Conservation (phyloP, 73 alveolate species). For the Paramecium sonneborni region DNA sequence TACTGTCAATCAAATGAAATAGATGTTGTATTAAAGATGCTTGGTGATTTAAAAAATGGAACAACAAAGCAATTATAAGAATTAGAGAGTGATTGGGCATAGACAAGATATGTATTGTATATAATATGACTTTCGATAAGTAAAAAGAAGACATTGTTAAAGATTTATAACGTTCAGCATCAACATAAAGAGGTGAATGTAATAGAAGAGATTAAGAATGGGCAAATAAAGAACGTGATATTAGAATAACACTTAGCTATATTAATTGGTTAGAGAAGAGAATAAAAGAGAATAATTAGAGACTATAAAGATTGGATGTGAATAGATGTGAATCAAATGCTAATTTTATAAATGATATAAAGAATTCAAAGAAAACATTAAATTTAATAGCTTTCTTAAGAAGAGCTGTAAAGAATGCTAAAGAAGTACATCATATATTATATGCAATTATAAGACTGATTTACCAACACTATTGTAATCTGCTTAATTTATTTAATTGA, state of each 20-base stretch:
- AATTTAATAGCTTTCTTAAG: slow-evolving; percentile 32
- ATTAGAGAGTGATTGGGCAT: slow-evolving; percentile 29
- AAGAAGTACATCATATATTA: slow-evolving; percentile 10
- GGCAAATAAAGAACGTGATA: slow-evolving; percentile 46
- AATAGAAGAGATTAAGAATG: slow-evolving; percentile 35
- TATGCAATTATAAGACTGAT: slow-evolving; percentile 34
- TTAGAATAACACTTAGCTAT: slow-evolving; percentile 23
- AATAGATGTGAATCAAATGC: slow-evolving; percentile 59
- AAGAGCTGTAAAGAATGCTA: slow-evolving; percentile 41
- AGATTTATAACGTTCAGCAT: slow-evolving; percentile 5
- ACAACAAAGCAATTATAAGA: background rate
- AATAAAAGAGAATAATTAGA: slow-evolving; percentile 25
- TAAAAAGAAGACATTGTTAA: slow-evolving; percentile 19
- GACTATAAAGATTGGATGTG: slow-evolving; percentile 28
- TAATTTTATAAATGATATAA: slow-evolving; percentile 35
- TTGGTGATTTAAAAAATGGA: background rate
- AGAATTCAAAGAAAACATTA: slow-evolving; percentile 3
- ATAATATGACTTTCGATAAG: slow-evolving; percentile 9
- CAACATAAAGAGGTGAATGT: slow-evolving; percentile 45
- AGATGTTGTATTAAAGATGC: slow-evolving; percentile 37
- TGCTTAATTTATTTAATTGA: slow-evolving; percentile 4
- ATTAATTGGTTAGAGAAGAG: slow-evolving; percentile 46
- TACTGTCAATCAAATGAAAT: slow-evolving; percentile 30
- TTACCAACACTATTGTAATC: slow-evolving; percentile 35
- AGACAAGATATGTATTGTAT: background rate